Percentiles rank a stretch among this genome's conserved stretches.
phyloP scores from a whole-genome alignment of 352 stramenopile species.

The Phytophthora idaei region DNA sequence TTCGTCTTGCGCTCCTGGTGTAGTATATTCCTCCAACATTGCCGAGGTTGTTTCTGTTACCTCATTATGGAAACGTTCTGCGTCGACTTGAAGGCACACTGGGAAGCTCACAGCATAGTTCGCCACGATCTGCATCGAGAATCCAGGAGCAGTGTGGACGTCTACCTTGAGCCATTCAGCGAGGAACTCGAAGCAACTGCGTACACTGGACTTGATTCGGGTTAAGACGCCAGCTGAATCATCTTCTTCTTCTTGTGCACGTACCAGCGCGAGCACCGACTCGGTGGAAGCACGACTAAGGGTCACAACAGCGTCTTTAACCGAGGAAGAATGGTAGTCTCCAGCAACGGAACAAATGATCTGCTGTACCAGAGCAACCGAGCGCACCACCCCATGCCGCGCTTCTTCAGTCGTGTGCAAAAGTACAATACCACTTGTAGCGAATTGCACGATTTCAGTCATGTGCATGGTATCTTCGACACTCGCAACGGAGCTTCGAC shows the following conservation, averaged over 20 bases:
- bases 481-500: slow-evolving; percentile 23
- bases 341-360: slow-evolving; percentile 38
- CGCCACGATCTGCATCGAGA: slow-evolving; percentile 46
- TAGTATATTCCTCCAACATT: slow-evolving; percentile 20
- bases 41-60: slow-evolving; percentile 25
- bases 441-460: slow-evolving; percentile 44
- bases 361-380: slow-evolving; percentile 43
- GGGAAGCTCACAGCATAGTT: slow-evolving; percentile 49
- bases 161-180: slow-evolving; percentile 51
- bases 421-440: slow-evolving; percentile 56
- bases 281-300: slow-evolving; percentile 52
- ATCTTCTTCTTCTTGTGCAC: slow-evolving; percentile 24
- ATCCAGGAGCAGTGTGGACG: slow-evolving; percentile 37
- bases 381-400: slow-evolving; percentile 41
- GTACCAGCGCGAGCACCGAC: slow-evolving; percentile 47
- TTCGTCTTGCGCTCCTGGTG: slow-evolving; percentile 11
- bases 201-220: slow-evolving; percentile 33
- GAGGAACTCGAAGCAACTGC: slow-evolving; percentile 40
- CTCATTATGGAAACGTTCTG: slow-evolving; percentile 47
- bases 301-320: slow-evolving; percentile 40
- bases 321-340: slow-evolving; percentile 21
- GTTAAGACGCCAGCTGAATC: slow-evolving; percentile 6
- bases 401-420: slow-evolving; percentile 53
- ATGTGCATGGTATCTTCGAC: slow-evolving; percentile 37
- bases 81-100: slow-evolving; percentile 31